A percentile compares a stretch with the other conserved stretches of the same genome.
phyloP scores from a whole-genome alignment of 2,329 filamentous ascomycete species.

The Pyrenochaeta sp. region DNA sequence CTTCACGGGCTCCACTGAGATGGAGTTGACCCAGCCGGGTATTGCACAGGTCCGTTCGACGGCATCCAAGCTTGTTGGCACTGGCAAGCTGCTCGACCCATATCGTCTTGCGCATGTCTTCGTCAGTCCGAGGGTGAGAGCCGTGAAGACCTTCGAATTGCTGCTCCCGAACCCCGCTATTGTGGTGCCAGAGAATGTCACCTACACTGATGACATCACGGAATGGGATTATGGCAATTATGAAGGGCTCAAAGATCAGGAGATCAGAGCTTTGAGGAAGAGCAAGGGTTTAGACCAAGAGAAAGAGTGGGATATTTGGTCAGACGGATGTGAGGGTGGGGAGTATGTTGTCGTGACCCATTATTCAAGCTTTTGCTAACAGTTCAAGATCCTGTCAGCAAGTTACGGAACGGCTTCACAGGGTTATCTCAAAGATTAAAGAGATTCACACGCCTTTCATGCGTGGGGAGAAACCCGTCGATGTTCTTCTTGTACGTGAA shows the following conservation, averaged over 20 bases:
- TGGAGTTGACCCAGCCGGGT: conserved; percentile 63
- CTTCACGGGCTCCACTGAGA: conserved; percentile 50
- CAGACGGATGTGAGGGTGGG: conserved; percentile 84
- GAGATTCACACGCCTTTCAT: conserved; percentile 62
- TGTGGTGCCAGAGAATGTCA: conserved; percentile 54
- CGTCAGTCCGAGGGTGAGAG: conserved; percentile 61
- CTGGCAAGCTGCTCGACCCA: conserved; percentile 62
- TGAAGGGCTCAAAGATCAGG: conserved; percentile 77
- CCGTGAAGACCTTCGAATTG: conserved; percentile 59
- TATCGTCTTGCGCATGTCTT: conserved; percentile 57
- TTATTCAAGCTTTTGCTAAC: not conserved
- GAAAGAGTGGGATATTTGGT: conserved; percentile 84
- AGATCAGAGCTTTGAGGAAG: conserved; percentile 69
- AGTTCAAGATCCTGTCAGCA: conserved; percentile 66
- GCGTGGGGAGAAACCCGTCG: conserved; percentile 59
- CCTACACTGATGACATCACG: conserved; percentile 75
- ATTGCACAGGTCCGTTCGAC: conserved; percentile 53
- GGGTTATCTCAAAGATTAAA: conserved; percentile 76
- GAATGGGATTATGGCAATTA: conserved; percentile 93
- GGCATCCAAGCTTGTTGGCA: conserved; percentile 58
- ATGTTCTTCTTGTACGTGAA: conserved; percentile 68
- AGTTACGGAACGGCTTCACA: conserved; percentile 74
- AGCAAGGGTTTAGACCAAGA: conserved; percentile 64
- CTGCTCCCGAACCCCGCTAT: conserved; percentile 39
- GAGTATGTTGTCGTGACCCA: conserved; percentile 59